phyloP scores from a whole-genome alignment of 2,329 filamentous ascomycete genomes.

The Fusarium sp. region DNA sequence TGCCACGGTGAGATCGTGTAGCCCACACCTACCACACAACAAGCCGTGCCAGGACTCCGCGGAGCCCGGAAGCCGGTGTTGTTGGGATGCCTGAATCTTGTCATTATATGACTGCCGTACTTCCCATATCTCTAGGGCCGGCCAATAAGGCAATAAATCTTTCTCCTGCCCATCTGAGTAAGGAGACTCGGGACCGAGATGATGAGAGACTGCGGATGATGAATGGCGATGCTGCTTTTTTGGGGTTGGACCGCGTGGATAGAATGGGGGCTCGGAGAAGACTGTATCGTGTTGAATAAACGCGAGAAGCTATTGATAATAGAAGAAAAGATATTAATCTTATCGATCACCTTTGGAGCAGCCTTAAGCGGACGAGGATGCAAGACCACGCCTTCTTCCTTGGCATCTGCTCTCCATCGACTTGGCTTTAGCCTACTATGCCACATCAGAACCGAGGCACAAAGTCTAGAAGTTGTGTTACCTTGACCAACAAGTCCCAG shows the following conservation, averaged over 20 bases:
- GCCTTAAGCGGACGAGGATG: not conserved
- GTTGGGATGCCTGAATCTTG: slow-evolving; percentile 12
- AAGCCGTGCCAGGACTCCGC: slow-evolving; percentile 7
- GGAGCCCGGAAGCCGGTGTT: slow-evolving; percentile 39
- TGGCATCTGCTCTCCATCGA: not conserved
- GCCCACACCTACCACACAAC: slow-evolving; percentile 5
- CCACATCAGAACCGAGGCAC: slow-evolving; percentile 20
- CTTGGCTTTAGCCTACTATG: slow-evolving; percentile 7
- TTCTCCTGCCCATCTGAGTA: not conserved
- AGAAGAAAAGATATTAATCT: not conserved
- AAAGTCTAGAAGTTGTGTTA: slow-evolving; percentile 16
- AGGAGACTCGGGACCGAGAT: not conserved
- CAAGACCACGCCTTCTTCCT: not conserved
- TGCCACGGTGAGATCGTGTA: slow-evolving; percentile 29
- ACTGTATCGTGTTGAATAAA: not conserved
- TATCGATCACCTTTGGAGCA: not conserved
- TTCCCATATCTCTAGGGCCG: slow-evolving; percentile 3
- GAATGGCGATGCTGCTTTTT: not conserved
- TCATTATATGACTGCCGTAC: slow-evolving; percentile 15
- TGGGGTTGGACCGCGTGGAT: not conserved
- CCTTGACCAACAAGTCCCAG: not conserved
- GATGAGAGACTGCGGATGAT: not conserved
- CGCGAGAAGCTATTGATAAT: not conserved
- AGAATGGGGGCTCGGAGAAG: not conserved
- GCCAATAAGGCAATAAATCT: slow-evolving; percentile 2